Base-by-base conservation (phyloP, 129 eudicot genomes). In the Kitagawia praeruptora region DNA sequence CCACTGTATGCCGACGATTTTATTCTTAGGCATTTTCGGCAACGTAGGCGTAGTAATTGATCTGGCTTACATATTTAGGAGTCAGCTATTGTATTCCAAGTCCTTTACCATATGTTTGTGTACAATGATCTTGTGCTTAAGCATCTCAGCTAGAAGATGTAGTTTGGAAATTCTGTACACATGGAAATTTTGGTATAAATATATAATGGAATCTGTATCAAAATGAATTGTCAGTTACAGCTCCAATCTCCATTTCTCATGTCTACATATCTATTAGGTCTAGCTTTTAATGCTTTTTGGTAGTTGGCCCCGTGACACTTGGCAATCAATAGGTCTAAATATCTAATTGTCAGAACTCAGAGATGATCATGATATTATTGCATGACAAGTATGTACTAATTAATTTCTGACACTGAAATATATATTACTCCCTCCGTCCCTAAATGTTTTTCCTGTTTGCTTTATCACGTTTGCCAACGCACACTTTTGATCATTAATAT, bases 1-100 rank as follows among this genome's bases (percentile, higher is more conserved):
- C 99, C 99, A 54, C 90, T 92, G 27, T 90, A 92, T 75, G 99
- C 99, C 28, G 96, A 96, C 84, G 90, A 86, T 81, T 96, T 96
- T 75, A 92, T 96, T 81, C 89, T 89, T 31, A 85, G 92, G 87
- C 99, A 96, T 89, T 96, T 96, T 81, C 82, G 93, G 75, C 70
- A 81, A 82, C 94, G 91, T 70, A 87, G 86, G 77, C 94, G 89
- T 71, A 82, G 25, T 45, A 89, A 88, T 67, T 89, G 84, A 85
- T 79, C 85, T 72, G 86, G 76, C 49, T 51, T 53, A 31, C 41
- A 42, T 38, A 58, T 67, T 53, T 39, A 37, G 28, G 51, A 31
- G 21, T 74, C 76, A 25, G 16, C 49, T 9, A 39, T 39, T 71
- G 49, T 71, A 71, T 71, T 25, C 69, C 69, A n/a, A 25, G 34